Evolutionary conservation across 2,329 filamentous ascomycete species (phyloP).

Genomic region (Clarireedia homoeocarpa): DNA sequence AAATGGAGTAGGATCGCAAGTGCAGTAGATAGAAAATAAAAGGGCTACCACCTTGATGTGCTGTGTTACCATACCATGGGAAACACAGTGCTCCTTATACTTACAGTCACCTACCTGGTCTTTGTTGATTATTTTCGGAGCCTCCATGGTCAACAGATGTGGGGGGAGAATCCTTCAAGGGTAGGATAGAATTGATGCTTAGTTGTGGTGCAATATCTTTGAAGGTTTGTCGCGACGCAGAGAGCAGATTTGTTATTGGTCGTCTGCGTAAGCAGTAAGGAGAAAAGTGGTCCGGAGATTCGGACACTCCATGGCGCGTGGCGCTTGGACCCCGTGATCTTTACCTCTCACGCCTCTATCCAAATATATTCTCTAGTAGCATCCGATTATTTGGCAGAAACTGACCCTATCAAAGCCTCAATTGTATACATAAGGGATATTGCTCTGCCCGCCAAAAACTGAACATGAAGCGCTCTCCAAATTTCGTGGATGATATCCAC

Average conservation of each 20-base stretch:
- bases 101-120: too few relatives aligned
- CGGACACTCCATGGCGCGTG: background rate
- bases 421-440: too few relatives aligned
- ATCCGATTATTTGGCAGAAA: background rate
- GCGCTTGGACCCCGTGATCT: background rate
- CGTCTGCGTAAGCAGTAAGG: background rate
- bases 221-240: background rate
- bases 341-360: background rate
- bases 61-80: too few relatives aligned
- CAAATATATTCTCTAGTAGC: background rate
- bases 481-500: background rate
- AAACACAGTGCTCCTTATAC: too few relatives aligned
- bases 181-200: too few relatives aligned
- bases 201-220: too few relatives aligned
- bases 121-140: too few relatives aligned
- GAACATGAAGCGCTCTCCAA: slow-evolving; percentile 1
- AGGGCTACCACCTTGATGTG: too few relatives aligned
- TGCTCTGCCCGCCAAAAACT: background rate
- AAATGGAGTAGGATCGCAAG: too few relatives aligned
- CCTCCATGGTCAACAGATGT: too few relatives aligned
- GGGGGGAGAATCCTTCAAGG: too few relatives aligned
- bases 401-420: background rate
- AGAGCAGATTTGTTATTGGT: background rate
- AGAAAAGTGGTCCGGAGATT: background rate
- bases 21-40: too few relatives aligned